Percentiles rank a stretch among this genome's conserved stretches.
Conservation (phyloP, 805 yeast species). For the Ogataea paraovalis region DNA sequence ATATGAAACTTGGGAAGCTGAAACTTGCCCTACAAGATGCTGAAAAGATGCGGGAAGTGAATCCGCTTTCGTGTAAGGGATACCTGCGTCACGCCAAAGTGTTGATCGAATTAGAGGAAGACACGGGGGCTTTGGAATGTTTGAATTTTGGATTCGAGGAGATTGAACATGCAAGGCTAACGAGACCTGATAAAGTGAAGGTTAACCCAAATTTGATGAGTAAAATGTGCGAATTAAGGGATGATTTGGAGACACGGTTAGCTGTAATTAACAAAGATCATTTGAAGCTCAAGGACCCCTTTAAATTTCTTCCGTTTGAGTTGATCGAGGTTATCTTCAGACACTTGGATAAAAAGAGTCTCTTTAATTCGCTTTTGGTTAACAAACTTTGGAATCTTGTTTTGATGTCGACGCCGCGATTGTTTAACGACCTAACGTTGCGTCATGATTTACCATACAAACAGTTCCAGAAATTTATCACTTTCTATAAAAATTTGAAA, state of each 20-base stretch:
- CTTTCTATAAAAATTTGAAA: constrained; percentile 9
- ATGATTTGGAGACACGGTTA: constrained; percentile 5
- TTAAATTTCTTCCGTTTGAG: constrained; percentile 25
- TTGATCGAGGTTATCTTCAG: constrained; percentile 11
- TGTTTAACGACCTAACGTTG: constrained; percentile 11
- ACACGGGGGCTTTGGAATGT: constrained; percentile 34
- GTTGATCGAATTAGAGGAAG: constrained; percentile 21
- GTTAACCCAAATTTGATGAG: constrained; percentile 33
- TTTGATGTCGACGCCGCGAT: constrained; percentile 8
- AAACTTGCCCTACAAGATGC: constrained; percentile 38
- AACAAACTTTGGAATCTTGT: constrained; percentile 15
- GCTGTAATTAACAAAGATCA: not conserved
- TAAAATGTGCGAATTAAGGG: constrained; percentile 17
- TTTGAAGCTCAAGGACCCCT: constrained; percentile 16
- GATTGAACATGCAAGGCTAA: constrained; percentile 32
- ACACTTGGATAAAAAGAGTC: constrained; percentile 12
- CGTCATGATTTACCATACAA: constrained; percentile 5
- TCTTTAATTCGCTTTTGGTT: constrained; percentile 16
- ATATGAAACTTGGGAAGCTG: constrained; percentile 36
- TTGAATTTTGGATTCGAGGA: constrained; percentile 36
- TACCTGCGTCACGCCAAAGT: constrained; percentile 43
- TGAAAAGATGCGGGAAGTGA: constrained; percentile 29
- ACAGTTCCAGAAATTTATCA: constrained; percentile 14
- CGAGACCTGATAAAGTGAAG: constrained; percentile 20
- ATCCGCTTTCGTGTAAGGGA: constrained; percentile 47